Evolutionary conservation across 1,284 basidiomycete genomes (phyloP).

Genomic region (Stygiomarasmius scandens): DNA sequence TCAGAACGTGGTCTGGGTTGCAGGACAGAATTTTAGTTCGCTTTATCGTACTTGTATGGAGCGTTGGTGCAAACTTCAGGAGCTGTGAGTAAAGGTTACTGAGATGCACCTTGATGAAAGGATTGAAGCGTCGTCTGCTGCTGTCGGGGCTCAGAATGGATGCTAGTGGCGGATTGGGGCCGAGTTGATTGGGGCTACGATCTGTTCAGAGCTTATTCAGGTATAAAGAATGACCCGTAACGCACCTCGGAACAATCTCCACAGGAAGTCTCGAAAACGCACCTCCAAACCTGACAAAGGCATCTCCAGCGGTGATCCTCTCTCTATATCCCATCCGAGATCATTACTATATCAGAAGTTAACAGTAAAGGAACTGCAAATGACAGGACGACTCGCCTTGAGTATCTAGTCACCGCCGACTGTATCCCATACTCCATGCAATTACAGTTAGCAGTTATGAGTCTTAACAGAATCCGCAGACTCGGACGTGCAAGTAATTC

Average conservation of each 20-base stretch:
- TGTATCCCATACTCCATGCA: slow-evolving; percentile 84
- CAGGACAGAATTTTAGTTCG: slow-evolving; percentile 26
- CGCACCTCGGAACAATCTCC: slow-evolving; percentile 88
- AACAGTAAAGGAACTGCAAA: no score
- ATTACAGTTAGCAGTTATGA: slow-evolving; percentile 47
- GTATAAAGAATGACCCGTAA: not conserved
- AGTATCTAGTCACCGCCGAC: slow-evolving; percentile 85
- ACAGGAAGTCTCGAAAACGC: slow-evolving; percentile 90
- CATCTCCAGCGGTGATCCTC: slow-evolving; percentile 76
- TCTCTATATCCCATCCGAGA: slow-evolving; percentile 95
- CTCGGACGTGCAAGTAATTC: slow-evolving; percentile 93
- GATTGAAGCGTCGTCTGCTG: slow-evolving; percentile 82
- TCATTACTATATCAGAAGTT: slow-evolving; percentile 74
- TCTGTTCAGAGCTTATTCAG: no score
- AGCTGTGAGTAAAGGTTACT: not conserved
- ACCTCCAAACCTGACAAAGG: slow-evolving; percentile 73
- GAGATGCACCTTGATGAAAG: slow-evolving; percentile 70
- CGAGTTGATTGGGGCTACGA: slow-evolving; percentile 79
- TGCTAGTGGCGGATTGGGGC: slow-evolving; percentile 89
- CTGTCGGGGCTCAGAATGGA: slow-evolving; percentile 90
- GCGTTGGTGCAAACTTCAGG: slow-evolving; percentile 50
- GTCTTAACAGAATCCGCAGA: slow-evolving; percentile 83
- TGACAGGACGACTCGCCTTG: slow-evolving; percentile 66
- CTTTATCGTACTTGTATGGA: slow-evolving; percentile 91
- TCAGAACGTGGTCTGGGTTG: not conserved